phyloP scores from a whole-genome alignment of 1,284 basidiomycete species.

The Butyriboletus appendiculatus region DNA sequence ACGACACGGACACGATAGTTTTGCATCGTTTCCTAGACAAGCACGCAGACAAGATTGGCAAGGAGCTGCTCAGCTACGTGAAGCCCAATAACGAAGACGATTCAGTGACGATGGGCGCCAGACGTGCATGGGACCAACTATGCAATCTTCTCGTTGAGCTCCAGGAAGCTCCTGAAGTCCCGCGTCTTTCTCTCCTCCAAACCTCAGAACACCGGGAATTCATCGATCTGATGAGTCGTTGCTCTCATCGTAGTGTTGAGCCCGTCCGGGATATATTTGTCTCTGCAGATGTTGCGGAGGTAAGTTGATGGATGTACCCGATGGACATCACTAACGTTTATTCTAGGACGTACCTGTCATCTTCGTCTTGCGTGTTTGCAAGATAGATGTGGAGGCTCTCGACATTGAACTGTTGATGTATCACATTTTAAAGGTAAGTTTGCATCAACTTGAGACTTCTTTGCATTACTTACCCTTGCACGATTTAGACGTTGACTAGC shows the following conservation, averaged over 20 bases:
- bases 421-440: constrained; percentile 73
- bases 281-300: constrained; percentile 50
- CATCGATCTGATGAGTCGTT: constrained; percentile 69
- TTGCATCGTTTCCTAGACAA: constrained; percentile 83
- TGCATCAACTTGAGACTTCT: neutral
- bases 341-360: constrained; percentile 52
- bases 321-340: constrained; percentile 7
- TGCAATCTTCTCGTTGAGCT: constrained; percentile 78
- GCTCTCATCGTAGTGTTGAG: constrained; percentile 60
- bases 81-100: constrained; percentile 63
- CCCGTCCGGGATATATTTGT: constrained; percentile 71
- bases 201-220: constrained; percentile 62
- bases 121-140: constrained; percentile 74
- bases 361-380: constrained; percentile 64
- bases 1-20: constrained; percentile 80
- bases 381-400: constrained; percentile 79
- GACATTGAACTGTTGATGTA: constrained; percentile 87
- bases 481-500: constrained; percentile 41
- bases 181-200: constrained; percentile 50
- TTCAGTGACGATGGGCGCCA: constrained; percentile 59
- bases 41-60: constrained; percentile 83
- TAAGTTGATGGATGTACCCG: constrained; percentile 39
- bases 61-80: constrained; percentile 75
- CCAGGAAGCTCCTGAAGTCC: constrained; percentile 68
- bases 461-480: neutral